Base-by-base conservation (phyloP, 257 asterid species). In the Solanum corneliomulleri region DNA sequence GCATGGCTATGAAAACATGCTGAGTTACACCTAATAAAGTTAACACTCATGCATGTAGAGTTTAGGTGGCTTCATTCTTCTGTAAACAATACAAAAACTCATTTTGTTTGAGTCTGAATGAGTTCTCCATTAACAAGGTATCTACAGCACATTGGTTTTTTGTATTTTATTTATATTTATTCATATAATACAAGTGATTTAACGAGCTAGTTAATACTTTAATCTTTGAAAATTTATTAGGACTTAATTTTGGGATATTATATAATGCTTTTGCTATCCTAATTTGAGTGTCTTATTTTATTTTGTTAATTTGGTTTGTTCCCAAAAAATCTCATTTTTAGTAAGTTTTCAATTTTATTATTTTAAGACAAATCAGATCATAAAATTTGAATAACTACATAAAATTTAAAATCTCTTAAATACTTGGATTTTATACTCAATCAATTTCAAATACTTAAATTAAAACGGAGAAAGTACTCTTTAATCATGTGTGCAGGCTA, bases 1-100 rank as follows among this genome's bases (percentile, higher is more conserved):
- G 89, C 89, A 74, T 89, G 83, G 82, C 25, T 74, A 88, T 69
- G 56, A 82, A 58, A 15, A 45, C 75, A 56, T 82, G 71, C 56
- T 44, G 87, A 21, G 9, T 82, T 89, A 86, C 90, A 86, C 82
- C 78, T 86, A 74, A 11, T 84, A 37, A 29, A 82, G 49, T 4
- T 9, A 5, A 29, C 11, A 9, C 25, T 47, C 14, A 71, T 69
- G 60, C 77, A 47, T 27, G 3, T 5, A 16, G 69, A 80, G 44
- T 80, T 47, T 80, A 80, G 69, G 85, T 47, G 85, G 85, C 85
- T 80, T 80, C 68, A 16, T 2, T n/a, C 84, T 80, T 29, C 68
- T 47, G 11, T 47, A n/a, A 80, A 47, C 18, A 29, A 80, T 27
- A 47, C 85, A 80, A 80, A 47, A 18, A 8, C 3, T 3, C 27